These are phyloP conservation scores for Trichoderma gracile DNA, from an alignment of 2,329 filamentous ascomycete species.

Conservation along the genomic window DNA sequence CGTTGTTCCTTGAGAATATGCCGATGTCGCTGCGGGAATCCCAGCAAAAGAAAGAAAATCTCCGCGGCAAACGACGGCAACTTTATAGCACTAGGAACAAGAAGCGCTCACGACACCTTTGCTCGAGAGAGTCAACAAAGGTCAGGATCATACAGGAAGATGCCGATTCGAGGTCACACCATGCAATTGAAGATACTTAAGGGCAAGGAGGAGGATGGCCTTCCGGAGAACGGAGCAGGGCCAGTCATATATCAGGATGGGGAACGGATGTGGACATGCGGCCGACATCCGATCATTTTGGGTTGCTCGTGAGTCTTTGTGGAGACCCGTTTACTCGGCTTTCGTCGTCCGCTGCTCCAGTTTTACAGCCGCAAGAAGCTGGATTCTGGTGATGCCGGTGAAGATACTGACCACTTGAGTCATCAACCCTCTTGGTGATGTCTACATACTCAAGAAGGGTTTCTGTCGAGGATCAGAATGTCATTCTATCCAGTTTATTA, in stretches of 20 bases:
- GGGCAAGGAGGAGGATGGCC: neutral
- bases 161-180: neutral
- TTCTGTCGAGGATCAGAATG: neutral
- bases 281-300: neutral
- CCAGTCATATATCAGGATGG: neutral
- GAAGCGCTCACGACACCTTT: neutral
- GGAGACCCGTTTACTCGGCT: neutral
- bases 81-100: neutral
- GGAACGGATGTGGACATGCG: neutral
- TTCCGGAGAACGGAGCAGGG: neutral
- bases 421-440: neutral
- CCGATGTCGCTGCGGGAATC: slow-evolving; percentile 12
- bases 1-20: neutral
- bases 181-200: neutral
- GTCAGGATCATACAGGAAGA: neutral
- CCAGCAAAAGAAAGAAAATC: neutral
- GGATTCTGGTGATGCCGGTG: neutral
- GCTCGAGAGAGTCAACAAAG: neutral
- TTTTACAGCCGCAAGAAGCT: neutral
- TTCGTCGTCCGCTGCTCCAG: slow-evolving; percentile 9
- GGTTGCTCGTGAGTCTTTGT: neutral
- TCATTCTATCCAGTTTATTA: neutral
- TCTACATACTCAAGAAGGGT: too few relatives aligned
- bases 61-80: neutral
- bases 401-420: neutral